Conservation (phyloP, 495 filamentous ascomycete species). For the Aspergillus saccharolyticus region DNA sequence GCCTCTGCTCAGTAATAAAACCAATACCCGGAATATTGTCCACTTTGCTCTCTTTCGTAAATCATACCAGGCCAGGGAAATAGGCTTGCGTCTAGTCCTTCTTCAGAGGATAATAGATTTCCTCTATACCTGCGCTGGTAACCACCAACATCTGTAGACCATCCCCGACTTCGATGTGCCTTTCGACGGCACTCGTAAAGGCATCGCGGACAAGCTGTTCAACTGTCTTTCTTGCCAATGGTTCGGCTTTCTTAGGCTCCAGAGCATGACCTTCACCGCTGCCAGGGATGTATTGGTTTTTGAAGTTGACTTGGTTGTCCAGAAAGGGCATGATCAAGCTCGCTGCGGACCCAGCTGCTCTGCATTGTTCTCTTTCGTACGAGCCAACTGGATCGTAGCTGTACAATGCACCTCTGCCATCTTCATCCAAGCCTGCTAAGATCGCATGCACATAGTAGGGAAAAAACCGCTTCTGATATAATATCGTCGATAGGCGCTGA, state of each 20-base stretch:
- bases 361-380: slow-evolving; percentile 93
- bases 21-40: neutral
- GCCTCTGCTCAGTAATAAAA: neutral
- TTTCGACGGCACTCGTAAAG: slow-evolving; percentile 94
- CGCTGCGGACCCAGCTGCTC: slow-evolving; percentile 89
- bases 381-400: slow-evolving; percentile 96
- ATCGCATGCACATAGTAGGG: slow-evolving; percentile 95
- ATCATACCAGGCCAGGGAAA: neutral
- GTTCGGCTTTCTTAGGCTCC: slow-evolving; percentile 55
- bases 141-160: slow-evolving; percentile 92
- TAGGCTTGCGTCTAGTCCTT: slow-evolving; percentile 57
- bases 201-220: slow-evolving; percentile 91
- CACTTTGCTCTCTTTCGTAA: neutral
- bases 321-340: slow-evolving; percentile 98
- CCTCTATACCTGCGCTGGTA: slow-evolving; percentile 81
- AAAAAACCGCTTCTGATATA: slow-evolving; percentile 97
- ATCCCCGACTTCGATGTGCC: slow-evolving; percentile 98
- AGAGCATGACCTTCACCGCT: slow-evolving; percentile 80
- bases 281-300: slow-evolving; percentile 95
- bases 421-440: slow-evolving; percentile 87
- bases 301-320: slow-evolving; percentile 99
- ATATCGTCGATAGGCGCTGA: slow-evolving; percentile 84
- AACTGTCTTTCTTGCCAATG: slow-evolving; percentile 65
- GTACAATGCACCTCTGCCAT: slow-evolving; percentile 90
- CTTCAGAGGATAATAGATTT: slow-evolving; percentile 79